Evolutionary conservation across 331 rosid species (phyloP).

Genomic region (Malus hybrid): DNA sequence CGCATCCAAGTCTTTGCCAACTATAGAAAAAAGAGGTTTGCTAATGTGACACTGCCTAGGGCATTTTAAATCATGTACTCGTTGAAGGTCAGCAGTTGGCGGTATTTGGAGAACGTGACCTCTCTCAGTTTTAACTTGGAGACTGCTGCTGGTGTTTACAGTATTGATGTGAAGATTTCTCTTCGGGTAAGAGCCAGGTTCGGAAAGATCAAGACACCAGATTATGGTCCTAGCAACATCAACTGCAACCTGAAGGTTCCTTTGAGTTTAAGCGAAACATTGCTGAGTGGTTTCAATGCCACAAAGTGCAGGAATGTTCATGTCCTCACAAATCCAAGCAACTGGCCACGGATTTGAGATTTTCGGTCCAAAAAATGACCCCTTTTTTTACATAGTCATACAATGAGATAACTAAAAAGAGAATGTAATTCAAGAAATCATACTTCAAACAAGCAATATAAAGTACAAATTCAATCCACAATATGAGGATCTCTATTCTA

Average conservation of each 20-base stretch:
- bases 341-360: not conserved
- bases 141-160: constrained; percentile 23
- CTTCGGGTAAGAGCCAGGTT: constrained; percentile 36
- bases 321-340: not conserved
- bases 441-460: no score
- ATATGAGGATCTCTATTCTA: not conserved
- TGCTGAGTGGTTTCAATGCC: not conserved
- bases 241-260: constrained; percentile 32
- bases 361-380: not conserved
- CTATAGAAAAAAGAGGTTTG: not conserved
- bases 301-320: constrained; percentile 17
- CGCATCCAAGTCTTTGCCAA: not conserved
- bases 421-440: no score
- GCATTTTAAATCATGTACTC: constrained; percentile 9
- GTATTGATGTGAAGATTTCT: constrained; percentile 41
- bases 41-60: not conserved
- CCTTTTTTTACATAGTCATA: no score
- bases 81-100: constrained; percentile 34
- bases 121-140: constrained; percentile 18
- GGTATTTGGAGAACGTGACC: constrained; percentile 10
- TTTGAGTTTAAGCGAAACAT: not conserved
- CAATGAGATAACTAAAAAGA: no score
- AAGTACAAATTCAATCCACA: not conserved
- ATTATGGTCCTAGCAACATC: constrained; percentile 14
- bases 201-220: constrained; percentile 13